A percentile compares a stretch with the other conserved stretches of the same genome.
Conservation (phyloP, 805 yeast species). For the Ogataea philodendri region DNA sequence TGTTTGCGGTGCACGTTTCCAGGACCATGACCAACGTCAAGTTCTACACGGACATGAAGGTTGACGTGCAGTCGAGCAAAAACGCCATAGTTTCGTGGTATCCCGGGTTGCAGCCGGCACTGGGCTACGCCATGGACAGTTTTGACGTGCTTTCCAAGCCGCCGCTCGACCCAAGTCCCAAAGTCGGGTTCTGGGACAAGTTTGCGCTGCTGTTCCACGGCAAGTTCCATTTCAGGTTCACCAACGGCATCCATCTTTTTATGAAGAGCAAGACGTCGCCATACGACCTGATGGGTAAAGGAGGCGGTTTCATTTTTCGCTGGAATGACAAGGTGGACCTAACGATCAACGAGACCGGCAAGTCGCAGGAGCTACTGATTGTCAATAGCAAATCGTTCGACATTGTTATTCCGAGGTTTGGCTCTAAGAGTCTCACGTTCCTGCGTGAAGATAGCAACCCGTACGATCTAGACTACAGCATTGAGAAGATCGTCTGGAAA, state of each 20-base stretch:
- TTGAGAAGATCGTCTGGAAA: conserved; percentile 53
- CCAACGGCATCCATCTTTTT: conserved; percentile 55
- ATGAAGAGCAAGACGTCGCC: conserved; percentile 63
- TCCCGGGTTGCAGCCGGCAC: conserved; percentile 58
- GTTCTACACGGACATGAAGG: conserved; percentile 47
- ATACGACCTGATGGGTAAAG: conserved; percentile 52
- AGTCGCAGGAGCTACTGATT: conserved; percentile 48
- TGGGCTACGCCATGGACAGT: conserved; percentile 59
- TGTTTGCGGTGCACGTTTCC: conserved; percentile 56
- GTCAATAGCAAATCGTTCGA: conserved; percentile 56
- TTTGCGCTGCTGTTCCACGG: conserved; percentile 56
- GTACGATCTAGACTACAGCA: conserved; percentile 38
- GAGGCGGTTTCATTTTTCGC: conserved; percentile 62
- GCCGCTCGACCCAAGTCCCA: conserved; percentile 61
- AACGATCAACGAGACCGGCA: conserved; percentile 48
- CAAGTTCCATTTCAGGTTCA: conserved; percentile 44
- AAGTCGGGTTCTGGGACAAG: conserved; percentile 74
- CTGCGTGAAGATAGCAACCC: conserved; percentile 13
- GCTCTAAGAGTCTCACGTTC: conserved; percentile 32
- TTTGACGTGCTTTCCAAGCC: conserved; percentile 70
- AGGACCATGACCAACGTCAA: conserved; percentile 66
- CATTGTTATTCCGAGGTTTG: conserved; percentile 54
- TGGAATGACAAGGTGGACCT: conserved; percentile 58
- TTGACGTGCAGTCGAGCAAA: conserved; percentile 42
- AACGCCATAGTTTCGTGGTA: conserved; percentile 63